These are phyloP conservation scores for Phaeosphaeria sp. DNA, from an alignment of 2,329 filamentous ascomycete genomes.

Conservation along the genomic window DNA sequence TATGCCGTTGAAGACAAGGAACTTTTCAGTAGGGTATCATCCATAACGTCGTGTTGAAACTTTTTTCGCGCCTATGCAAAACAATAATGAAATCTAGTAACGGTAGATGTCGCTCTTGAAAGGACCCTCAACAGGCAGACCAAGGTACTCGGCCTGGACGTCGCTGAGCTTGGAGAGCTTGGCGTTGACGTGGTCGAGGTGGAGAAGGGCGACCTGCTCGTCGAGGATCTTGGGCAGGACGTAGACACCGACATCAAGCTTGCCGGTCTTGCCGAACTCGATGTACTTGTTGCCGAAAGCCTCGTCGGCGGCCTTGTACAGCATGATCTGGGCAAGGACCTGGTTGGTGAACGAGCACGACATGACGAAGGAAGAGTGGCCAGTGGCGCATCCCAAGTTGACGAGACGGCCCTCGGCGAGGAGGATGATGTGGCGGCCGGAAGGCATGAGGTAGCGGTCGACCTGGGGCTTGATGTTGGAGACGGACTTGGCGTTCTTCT, in stretches of 20 bases:
- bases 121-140: constrained; percentile 83
- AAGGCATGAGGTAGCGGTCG: constrained; percentile 95
- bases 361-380: constrained; percentile 99
- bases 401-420: constrained; percentile 98
- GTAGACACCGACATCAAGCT: constrained; percentile 92
- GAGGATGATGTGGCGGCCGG: constrained; percentile 95
- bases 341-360: constrained; percentile 99
- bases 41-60: constrained; percentile 67
- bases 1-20: constrained; percentile 70
- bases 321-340: constrained; percentile 98
- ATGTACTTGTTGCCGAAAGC: constrained; percentile 92
- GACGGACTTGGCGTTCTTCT: constrained; percentile 90
- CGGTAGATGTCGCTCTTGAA: constrained; percentile 93
- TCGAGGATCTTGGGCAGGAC: constrained; percentile 98
- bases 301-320: constrained; percentile 91
- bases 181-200: constrained; percentile 91
- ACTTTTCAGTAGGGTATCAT: constrained; percentile 63
- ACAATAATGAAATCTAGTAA: constrained; percentile 47
- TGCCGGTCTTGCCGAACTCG: constrained; percentile 91
- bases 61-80: constrained; percentile 26
- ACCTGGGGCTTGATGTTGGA: constrained; percentile 99
- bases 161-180: constrained; percentile 86
- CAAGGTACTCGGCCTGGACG: constrained; percentile 94
- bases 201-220: constrained; percentile 95
- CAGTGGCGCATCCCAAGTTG: constrained; percentile 98